These are phyloP conservation scores for Leccinum truebloodii DNA, from an alignment of 768 basidiomycete species.

Conservation along the genomic window DNA sequence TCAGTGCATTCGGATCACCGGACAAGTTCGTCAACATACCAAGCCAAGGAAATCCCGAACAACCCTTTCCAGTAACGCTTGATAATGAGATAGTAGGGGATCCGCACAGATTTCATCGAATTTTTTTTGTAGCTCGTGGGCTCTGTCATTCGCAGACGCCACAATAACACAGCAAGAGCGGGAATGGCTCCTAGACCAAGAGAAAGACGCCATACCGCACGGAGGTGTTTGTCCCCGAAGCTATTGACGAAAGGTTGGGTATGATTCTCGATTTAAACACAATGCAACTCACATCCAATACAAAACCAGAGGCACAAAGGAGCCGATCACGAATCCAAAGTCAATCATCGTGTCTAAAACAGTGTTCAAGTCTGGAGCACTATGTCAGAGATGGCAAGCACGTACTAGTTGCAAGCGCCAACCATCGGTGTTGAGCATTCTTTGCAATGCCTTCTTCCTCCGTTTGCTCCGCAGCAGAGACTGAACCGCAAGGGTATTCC, in stretches of 20 bases:
- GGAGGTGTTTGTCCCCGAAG: constrained; percentile 76
- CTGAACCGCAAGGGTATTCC: constrained; percentile 89
- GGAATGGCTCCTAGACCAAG: constrained; percentile 84
- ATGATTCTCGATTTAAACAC: neutral
- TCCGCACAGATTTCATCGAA: constrained; percentile 72
- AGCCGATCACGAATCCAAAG: constrained; percentile 73
- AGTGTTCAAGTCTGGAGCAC: neutral
- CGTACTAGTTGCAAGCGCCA: constrained; percentile 87
- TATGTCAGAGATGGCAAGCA: constrained; percentile 4
- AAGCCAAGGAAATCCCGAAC: constrained; percentile 71
- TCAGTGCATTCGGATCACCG: neutral
- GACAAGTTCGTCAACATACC: constrained; percentile 41
- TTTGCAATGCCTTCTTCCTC: constrained; percentile 80
- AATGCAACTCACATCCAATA: constrained; percentile 74
- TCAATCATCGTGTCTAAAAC: constrained; percentile 80
- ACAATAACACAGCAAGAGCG: constrained; percentile 77
- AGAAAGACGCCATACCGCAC: constrained; percentile 85
- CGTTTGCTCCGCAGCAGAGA: constrained; percentile 87
- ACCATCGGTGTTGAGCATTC: constrained; percentile 82
- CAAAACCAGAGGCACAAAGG: constrained; percentile 82
- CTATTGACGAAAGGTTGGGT: constrained; percentile 34
- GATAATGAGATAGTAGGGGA: constrained; percentile 77
- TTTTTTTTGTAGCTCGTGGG: constrained; percentile 72
- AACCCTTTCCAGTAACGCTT: constrained; percentile 80
- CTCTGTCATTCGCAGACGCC: constrained; percentile 86